Percentiles rank a stretch among this genome's conserved stretches.
These are phyloP conservation scores for Akanthomyces lecanii DNA, from an alignment of 2,329 filamentous ascomycete species.

Conservation along the genomic window DNA sequence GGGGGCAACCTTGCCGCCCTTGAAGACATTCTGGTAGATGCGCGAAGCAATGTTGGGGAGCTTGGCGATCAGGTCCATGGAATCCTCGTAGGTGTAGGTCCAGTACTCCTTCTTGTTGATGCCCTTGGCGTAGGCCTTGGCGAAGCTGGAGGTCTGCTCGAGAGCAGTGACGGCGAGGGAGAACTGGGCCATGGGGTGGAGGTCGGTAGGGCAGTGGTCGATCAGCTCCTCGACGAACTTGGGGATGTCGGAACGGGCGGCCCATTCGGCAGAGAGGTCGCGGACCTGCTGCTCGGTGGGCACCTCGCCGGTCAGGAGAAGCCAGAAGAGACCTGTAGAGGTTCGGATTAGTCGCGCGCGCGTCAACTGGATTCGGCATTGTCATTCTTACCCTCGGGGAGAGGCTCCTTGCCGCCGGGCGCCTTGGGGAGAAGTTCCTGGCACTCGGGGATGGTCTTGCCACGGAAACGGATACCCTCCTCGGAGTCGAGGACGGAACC, in stretches of 20 bases:
- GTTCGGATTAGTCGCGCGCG: constrained; percentile 6
- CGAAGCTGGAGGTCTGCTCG: constrained; percentile 95
- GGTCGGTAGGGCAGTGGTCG: constrained; percentile 97
- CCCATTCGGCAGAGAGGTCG: constrained; percentile 97
- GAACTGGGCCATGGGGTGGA: constrained; percentile 99
- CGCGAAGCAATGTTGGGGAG: constrained; percentile 94
- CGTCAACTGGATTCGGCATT: not conserved
- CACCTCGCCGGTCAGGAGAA: constrained; percentile 96
- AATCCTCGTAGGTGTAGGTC: constrained; percentile 98
- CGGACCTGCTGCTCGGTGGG: constrained; percentile 97
- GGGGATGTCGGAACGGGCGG: constrained; percentile 91
- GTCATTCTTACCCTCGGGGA: constrained; percentile 71
- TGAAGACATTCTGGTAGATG: constrained; percentile 99
- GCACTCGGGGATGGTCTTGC: constrained; percentile 98
- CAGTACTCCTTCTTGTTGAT: constrained; percentile 99
- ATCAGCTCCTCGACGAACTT: constrained; percentile 99
- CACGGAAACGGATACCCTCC: constrained; percentile 99
- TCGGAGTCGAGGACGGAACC: constrained; percentile 96
- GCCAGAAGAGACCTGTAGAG: constrained; percentile 87
- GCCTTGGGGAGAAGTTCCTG: constrained; percentile 97
- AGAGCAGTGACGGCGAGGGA: constrained; percentile 95
- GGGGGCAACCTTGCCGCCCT: constrained; percentile 95
- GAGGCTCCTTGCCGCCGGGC: constrained; percentile 91
- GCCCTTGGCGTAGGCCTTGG: constrained; percentile 98
- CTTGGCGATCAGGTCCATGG: constrained; percentile 99